phyloP scores from a whole-genome alignment of 371 early-diverging fungal species.

The Chytridium lagenaria region DNA sequence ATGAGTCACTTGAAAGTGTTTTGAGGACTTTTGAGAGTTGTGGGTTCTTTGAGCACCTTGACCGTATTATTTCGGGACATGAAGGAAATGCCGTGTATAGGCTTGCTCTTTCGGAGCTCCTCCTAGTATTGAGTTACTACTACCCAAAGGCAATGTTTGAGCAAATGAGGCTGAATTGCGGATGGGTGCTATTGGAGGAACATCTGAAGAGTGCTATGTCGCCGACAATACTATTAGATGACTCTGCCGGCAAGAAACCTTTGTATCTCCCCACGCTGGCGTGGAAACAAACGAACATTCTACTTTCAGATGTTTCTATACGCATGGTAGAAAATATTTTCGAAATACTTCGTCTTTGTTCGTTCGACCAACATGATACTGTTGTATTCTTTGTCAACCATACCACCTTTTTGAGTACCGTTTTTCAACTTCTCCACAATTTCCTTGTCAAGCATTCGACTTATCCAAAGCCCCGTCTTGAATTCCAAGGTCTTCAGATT shows the following conservation, averaged over 20 bases:
- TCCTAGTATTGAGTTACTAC: conserved; percentile 35
- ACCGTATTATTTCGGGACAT: conserved; percentile 16
- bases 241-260: too few species aligned
- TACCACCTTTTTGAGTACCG: background rate
- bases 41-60: conserved; percentile 45
- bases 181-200: conserved; percentile 23
- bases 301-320: background rate
- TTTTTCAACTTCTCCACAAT: background rate
- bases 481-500: background rate
- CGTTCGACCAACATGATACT: conserved; percentile 6
- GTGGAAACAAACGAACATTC: background rate
- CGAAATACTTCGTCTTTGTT: background rate
- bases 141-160: conserved; percentile 21
- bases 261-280: too few species aligned
- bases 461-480: background rate
- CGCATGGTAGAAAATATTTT: background rate
- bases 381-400: background rate
- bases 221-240: too few species aligned
- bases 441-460: too few species aligned
- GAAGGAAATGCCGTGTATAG: conserved; percentile 11
- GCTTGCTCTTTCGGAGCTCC: conserved; percentile 32
- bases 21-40: conserved; percentile 41
- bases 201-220: conserved; percentile 3
- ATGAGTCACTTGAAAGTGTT: conserved; percentile 22
- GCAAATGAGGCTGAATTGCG: background rate